Conservation (phyloP, 1,139 yeast species). For the Lodderomyces margitis region DNA sequence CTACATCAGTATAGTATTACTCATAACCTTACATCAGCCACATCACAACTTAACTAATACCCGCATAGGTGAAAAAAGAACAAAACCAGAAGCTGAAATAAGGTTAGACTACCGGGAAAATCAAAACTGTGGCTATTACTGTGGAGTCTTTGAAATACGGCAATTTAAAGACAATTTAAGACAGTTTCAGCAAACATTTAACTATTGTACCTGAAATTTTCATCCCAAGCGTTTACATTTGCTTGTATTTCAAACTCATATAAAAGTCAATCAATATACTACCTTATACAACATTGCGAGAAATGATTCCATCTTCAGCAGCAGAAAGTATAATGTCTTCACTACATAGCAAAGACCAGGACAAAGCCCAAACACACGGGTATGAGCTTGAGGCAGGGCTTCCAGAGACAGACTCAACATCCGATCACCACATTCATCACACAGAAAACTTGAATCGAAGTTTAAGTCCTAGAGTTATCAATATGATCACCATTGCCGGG, state of each 20-base stretch:
- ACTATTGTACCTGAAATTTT: not conserved
- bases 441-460: constrained; percentile 40
- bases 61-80: too few relatives aligned
- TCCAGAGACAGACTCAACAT: not conserved
- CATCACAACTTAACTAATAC: too few relatives aligned
- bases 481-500: constrained; percentile 67
- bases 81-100: too few relatives aligned
- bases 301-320: not conserved
- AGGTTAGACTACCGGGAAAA: not conserved
- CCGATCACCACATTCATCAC: constrained; percentile 3
- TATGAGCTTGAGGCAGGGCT: not conserved
- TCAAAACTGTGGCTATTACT: constrained; percentile 1
- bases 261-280: not conserved
- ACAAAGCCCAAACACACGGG: not conserved
- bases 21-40: too few relatives aligned
- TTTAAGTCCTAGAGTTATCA: constrained; percentile 51
- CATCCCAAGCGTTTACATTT: not conserved
- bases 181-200: too few relatives aligned
- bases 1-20: too few relatives aligned
- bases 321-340: not conserved
- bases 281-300: not conserved
- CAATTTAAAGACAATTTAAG: not conserved
- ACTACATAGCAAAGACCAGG: not conserved
- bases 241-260: not conserved
- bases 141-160: not conserved